Evolutionary conservation across 2,329 filamentous ascomycete genomes (phyloP).

Genomic region (Lecanicillium sp.): DNA sequence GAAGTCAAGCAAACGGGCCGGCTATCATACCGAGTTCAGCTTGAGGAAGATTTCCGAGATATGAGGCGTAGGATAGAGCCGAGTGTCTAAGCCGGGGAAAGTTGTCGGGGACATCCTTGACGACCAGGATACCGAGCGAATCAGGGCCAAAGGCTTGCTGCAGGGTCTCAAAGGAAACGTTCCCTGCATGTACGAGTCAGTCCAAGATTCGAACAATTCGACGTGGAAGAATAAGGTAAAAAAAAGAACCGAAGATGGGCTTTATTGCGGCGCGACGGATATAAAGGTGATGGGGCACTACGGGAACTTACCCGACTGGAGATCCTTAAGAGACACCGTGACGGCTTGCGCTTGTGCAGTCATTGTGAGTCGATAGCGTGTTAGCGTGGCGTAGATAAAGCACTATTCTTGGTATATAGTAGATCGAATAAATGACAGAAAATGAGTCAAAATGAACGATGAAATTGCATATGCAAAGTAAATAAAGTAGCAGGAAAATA

Average conservation of each 20-base stretch:
- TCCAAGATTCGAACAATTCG: too few species aligned
- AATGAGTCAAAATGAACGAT: neutral
- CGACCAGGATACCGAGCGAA: constrained; percentile 88
- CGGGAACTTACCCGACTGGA: constrained; percentile 46
- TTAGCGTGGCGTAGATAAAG: neutral
- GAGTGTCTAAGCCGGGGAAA: constrained; percentile 67
- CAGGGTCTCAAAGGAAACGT: constrained; percentile 61
- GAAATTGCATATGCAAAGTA: neutral
- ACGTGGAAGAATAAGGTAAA: neutral
- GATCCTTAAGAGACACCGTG: constrained; percentile 55
- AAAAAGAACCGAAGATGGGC: neutral
- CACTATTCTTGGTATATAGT: neutral
- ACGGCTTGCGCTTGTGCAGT: constrained; percentile 47
- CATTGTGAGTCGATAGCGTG: too few species aligned
- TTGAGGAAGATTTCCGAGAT: constrained; percentile 73
- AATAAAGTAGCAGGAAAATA: neutral
- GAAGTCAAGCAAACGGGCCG: too few species aligned
- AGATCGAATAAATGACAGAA: neutral
- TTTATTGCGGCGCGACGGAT: too few species aligned
- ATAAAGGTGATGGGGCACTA: neutral
- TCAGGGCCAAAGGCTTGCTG: constrained; percentile 82
- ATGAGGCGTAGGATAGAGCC: constrained; percentile 80
- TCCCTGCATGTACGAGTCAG: constrained; percentile 32
- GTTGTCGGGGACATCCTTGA: constrained; percentile 70
- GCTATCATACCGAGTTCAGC: constrained; percentile 64